Evolutionary conservation across 2,329 filamentous ascomycete species (phyloP), one percentile per base, ranked within the genome.

Genomic region (Juglanconis sp.): DNA sequence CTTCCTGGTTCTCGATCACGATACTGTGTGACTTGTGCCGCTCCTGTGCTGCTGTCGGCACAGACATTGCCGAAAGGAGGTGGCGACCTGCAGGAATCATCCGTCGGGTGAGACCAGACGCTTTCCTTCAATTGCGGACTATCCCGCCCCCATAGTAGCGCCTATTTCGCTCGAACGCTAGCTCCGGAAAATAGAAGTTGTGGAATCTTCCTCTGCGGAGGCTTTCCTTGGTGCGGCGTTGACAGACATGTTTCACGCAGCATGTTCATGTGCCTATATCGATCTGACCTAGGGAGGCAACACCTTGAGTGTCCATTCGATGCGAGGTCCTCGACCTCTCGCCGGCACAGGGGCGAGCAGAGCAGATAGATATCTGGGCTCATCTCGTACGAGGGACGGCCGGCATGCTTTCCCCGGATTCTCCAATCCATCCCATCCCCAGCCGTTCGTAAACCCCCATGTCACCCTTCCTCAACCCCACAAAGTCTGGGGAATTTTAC

Each of bases 371-470:
- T 4, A 15, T 11, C 17, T 24, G 17, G 17, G 17, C 17, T 24
- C 1, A 24, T 24, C 17, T 57, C 24, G 48, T 50, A 49, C 35
- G 49, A 57, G 30, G 17, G 13, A 11, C 17, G 17, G 42, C 17
- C 49, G 57, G 59, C 50, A 59, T 47, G 24, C 36, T 42, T 53
- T 53, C 51, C 51, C 51, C 51, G 35, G 51, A 53, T 53, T 53
- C 51, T 42, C 35, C 31, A 38, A 34, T 42, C 53, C 42, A 35
- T 35, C 5, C 5, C 50, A 8, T 34, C 35, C 31, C 31, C 32
- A 24, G 32, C 11, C 17, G 7, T 55, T n/a, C 50, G 48, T 50
- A 32, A 34, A 13, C 38, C 50, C 42, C 32, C 38, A 42, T 40
- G 34, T 40, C 36, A 9, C 6, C 34, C 32, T 17, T 13, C 36